A percentile compares a stretch with the other conserved stretches of the same genome.
These are phyloP conservation scores for Papilionanthe hybrid DNA, from an alignment of 116 monocot genomes.

Conservation along the genomic window DNA sequence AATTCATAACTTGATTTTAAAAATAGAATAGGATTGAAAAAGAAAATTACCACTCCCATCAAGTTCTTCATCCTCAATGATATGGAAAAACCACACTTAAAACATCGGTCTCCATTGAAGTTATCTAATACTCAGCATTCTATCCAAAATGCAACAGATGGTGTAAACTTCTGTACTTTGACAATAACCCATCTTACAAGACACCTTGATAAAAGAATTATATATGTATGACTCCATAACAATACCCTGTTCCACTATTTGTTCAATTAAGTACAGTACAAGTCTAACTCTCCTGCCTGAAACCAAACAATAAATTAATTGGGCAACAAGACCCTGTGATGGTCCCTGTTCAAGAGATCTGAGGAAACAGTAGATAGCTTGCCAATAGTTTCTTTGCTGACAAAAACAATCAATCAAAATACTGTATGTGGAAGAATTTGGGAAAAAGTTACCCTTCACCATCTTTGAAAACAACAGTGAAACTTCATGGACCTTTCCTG, in stretches of 20 bases:
- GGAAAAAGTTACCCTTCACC: constrained; percentile 13
- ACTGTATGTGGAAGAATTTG: constrained; percentile 14
- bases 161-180: constrained; percentile 13
- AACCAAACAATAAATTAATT: constrained; percentile 9
- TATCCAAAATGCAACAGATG: constrained; percentile 14
- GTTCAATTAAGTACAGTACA: constrained; percentile 12
- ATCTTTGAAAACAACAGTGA: constrained; percentile 21
- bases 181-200: constrained; percentile 23
- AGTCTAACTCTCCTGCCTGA: constrained; percentile 9
- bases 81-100: neutral
- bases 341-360: constrained; percentile 22
- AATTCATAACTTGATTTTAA: neutral
- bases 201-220: constrained; percentile 25
- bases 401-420: constrained; percentile 24
- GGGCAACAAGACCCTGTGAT: constrained; percentile 16
- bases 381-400: constrained; percentile 16
- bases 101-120: neutral
- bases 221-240: constrained; percentile 14
- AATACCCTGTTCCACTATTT: constrained; percentile 11
- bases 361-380: constrained; percentile 18
- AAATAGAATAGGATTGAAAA: neutral
- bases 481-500: constrained; percentile 18
- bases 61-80: neutral
- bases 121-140: too few relatives aligned
- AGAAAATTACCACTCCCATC: neutral